Percentiles rank a stretch among this genome's conserved stretches.
Evolutionary conservation across 1,139 yeast species (phyloP).

Genomic region (Scheffersomyces stambukii): DNA sequence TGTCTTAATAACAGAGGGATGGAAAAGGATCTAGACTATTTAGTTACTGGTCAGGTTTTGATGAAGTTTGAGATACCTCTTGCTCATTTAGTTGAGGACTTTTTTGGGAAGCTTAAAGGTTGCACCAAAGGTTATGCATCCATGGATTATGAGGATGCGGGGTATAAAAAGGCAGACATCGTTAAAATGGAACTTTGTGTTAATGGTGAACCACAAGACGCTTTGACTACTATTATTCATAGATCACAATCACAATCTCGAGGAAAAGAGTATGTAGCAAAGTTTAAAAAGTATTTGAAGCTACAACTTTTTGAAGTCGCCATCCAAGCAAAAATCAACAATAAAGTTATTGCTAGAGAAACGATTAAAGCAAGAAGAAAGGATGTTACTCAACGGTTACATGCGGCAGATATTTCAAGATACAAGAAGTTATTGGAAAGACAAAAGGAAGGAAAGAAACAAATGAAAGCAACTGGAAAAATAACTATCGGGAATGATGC

Average conservation of each 20-base stretch:
- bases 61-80: conserved; percentile 79
- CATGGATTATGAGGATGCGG: conserved; percentile 90
- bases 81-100: conserved; percentile 88
- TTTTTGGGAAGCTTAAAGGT: conserved; percentile 89
- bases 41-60: conserved; percentile 78
- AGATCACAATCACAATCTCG: conserved; percentile 64
- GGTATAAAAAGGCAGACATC: conserved; percentile 73
- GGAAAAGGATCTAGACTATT: conserved; percentile 74
- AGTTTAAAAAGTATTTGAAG: conserved; percentile 73
- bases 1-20: conserved; percentile 83
- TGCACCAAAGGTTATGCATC: conserved; percentile 91
- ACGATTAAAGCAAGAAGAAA: conserved; percentile 91
- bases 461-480: conserved; percentile 74
- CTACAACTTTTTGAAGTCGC: conserved; percentile 89
- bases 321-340: conserved; percentile 86
- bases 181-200: conserved; percentile 87
- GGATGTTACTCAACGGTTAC: conserved; percentile 87
- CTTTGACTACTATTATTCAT: conserved; percentile 88
- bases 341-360: conserved; percentile 82
- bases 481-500: conserved; percentile 82
- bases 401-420: conserved; percentile 90
- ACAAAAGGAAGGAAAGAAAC: conserved; percentile 92
- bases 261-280: conserved; percentile 79
- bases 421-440: conserved; percentile 81
- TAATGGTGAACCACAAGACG: conserved; percentile 88